These are phyloP conservation scores for Herpetospermum pedunculosum DNA, from an alignment of 306 rosid genomes.

Conservation along the genomic window DNA sequence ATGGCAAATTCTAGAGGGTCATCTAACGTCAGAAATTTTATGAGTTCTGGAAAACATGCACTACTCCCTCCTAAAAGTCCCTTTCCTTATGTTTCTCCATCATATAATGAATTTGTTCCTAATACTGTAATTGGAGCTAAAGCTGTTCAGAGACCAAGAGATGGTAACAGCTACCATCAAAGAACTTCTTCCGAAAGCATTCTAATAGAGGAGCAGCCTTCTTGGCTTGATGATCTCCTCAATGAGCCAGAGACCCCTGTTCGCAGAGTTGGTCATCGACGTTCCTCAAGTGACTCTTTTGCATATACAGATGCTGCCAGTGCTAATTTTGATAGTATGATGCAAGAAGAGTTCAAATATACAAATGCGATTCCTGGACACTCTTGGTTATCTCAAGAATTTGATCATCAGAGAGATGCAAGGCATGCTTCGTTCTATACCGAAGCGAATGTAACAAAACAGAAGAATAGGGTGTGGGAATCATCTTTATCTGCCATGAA, in stretches of 20 bases:
- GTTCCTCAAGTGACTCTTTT: constrained; percentile 97
- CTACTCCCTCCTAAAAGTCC: constrained; percentile 98
- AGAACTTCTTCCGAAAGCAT: constrained; percentile 92
- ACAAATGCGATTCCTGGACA: constrained; percentile 33
- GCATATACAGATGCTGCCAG: constrained; percentile 57
- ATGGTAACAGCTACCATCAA: constrained; percentile 66
- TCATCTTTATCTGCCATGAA: constrained; percentile 34
- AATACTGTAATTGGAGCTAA: constrained; percentile 48
- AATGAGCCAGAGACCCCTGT: constrained; percentile 96
- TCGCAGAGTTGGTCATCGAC: constrained; percentile 88
- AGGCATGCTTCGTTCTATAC: constrained; percentile 46
- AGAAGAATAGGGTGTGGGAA: constrained; percentile 72
- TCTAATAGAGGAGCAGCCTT: constrained; percentile 88
- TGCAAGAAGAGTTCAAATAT: constrained; percentile 54
- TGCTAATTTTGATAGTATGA: constrained; percentile 30
- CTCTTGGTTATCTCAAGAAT: constrained; percentile 70
- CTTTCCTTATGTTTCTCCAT: constrained; percentile 71
- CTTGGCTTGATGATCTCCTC: constrained; percentile 99
- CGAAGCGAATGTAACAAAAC: constrained; percentile 48
- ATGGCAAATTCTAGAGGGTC: constrained; percentile 93
- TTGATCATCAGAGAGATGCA: constrained; percentile 65
- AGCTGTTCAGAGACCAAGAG: constrained; percentile 56
- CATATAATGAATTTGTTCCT: constrained; percentile 65
- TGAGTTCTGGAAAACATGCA: constrained; percentile 79
- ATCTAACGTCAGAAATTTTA: constrained; percentile 52